Evolutionary conservation across 257 asterid species (phyloP), one percentile per base, ranked within the genome.

Genomic region (Jaltomata sinuosa): DNA sequence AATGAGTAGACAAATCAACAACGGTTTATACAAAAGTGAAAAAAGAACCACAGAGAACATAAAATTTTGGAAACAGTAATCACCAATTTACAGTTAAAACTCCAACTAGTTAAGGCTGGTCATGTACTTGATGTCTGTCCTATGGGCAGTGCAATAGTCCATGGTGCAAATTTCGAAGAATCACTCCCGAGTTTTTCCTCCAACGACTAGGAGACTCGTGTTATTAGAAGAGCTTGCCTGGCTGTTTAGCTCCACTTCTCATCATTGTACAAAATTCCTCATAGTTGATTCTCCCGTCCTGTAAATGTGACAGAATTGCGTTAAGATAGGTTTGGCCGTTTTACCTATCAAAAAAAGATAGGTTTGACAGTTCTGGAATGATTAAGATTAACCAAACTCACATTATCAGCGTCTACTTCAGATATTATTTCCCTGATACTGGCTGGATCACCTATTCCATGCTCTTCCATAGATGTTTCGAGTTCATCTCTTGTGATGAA

Each of bases 201-300:
- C n/a, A 68, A 19, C n/a, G 7, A 49, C 57, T 47, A 22, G 42
- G 49, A 42, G 42, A 36, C 25, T 45, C 67, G 11, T 29, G 47
- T 52, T 42, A 32, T 84, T 89, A 93, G 87, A 93, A 92, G 68
- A 91, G 90, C 79, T 81, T 88, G 79, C 68, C 89, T 54, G 91
- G 89, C 49, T 89, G 90, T 71, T 89, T 91, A 38, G 91, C 86
- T 86, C 97, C 98, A 53, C 92, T 89, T 88, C 95, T 94, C 98
- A 93, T 93, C 98, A 94, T 94, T 16, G 87, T 89, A 78, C 95
- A 94, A 82, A 94, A 94, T 87, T 94, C 98, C 54, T 92, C 94
- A 55, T 92, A 94, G 83, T 94, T 91, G 68, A 94, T 94, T 88
- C 94, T 90, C 84, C 98, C 98, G 81, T 94, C 98, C 98, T 94